A percentile compares a stretch with the other conserved stretches of the same genome.
Evolutionary conservation across 495 filamentous ascomycete species (phyloP).

Genomic region (Aspergillus hancockii): DNA sequence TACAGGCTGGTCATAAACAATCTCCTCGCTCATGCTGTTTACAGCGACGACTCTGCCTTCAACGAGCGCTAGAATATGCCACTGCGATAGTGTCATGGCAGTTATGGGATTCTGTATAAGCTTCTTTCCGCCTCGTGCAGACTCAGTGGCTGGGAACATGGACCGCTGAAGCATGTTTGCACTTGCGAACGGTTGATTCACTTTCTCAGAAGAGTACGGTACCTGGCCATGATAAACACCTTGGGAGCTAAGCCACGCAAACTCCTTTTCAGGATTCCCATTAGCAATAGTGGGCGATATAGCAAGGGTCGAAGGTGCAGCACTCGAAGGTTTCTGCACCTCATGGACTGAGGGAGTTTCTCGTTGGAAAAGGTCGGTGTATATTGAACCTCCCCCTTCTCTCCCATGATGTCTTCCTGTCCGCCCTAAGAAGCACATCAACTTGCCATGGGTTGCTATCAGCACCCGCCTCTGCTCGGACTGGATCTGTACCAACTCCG

Average conservation of each 20-base stretch:
- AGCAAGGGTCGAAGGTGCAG: constrained; percentile 62
- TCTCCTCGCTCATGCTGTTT: constrained; percentile 79
- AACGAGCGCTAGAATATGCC: constrained; percentile 85
- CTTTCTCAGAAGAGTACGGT: constrained; percentile 44
- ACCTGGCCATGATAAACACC: constrained; percentile 88
- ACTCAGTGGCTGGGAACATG: constrained; percentile 66
- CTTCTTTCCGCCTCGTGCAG: constrained; percentile 61
- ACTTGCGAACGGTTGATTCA: constrained; percentile 60
- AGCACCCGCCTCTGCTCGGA: constrained; percentile 73
- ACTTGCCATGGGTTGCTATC: constrained; percentile 69
- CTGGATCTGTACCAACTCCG: constrained; percentile 66
- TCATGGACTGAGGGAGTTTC: constrained; percentile 78
- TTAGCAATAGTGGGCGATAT: constrained; percentile 71
- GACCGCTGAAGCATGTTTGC: constrained; percentile 74
- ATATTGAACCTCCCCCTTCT: constrained; percentile 81
- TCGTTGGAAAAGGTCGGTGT: constrained; percentile 81
- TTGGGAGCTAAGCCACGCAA: constrained; percentile 86
- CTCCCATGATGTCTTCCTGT: constrained; percentile 64
- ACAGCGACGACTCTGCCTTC: constrained; percentile 79
- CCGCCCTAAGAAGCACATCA: constrained; percentile 79
- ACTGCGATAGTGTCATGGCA: constrained; percentile 85
- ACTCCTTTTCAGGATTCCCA: constrained; percentile 63
- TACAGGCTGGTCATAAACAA: constrained; percentile 83
- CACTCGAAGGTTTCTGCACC: constrained; percentile 51
- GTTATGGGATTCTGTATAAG: constrained; percentile 68